Conservation (phyloP, 495 filamentous ascomycete genomes). For the Haplographium delicatum region DNA sequence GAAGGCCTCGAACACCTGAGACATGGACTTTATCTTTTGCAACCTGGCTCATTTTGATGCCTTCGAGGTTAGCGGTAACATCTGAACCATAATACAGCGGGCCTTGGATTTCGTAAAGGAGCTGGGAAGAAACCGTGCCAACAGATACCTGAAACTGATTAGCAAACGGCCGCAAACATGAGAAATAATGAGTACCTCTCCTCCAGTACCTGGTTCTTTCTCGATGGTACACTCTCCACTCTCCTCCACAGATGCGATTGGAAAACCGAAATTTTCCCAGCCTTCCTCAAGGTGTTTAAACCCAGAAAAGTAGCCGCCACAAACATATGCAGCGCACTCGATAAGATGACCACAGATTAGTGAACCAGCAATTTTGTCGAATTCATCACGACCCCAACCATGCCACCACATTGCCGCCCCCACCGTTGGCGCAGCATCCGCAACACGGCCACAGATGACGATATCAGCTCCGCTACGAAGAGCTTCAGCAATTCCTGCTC, state of each 20-base stretch:
- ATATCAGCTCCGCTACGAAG: constrained; percentile 50
- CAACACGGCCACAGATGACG: constrained; percentile 51
- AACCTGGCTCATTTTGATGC: constrained; percentile 42
- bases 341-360: constrained; percentile 50
- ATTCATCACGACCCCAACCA: constrained; percentile 39
- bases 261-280: constrained; percentile 49
- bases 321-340: constrained; percentile 52
- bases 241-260: too few relatives aligned
- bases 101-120: constrained; percentile 59
- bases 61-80: constrained; percentile 44
- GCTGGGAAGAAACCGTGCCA: constrained; percentile 46
- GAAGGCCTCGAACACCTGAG: constrained; percentile 35
- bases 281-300: constrained; percentile 42
- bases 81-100: constrained; percentile 53
- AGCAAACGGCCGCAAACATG: too few relatives aligned
- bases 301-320: constrained; percentile 53
- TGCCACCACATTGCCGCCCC: constrained; percentile 48
- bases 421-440: constrained; percentile 49
- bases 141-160: too few relatives aligned
- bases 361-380: constrained; percentile 45
- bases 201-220: too few relatives aligned
- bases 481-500: constrained; percentile 44
- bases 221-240: too few relatives aligned
- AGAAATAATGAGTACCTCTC: too few relatives aligned
- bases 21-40: constrained; percentile 41